phyloP scores from a whole-genome alignment of 2,329 filamentous ascomycete genomes.

The Paecilomyces variotii region DNA sequence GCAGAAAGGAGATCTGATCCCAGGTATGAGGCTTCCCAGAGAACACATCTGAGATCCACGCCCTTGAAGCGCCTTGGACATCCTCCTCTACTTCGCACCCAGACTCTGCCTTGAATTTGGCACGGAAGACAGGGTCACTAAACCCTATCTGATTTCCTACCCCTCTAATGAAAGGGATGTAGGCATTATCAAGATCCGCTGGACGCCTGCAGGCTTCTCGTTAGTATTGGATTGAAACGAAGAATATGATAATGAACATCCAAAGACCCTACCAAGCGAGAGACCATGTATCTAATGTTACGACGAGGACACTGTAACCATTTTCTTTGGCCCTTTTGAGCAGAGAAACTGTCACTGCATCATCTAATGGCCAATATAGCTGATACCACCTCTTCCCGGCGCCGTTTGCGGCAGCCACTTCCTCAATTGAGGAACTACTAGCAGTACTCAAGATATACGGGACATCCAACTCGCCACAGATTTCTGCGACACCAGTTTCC shows the following conservation, averaged over 20 bases:
- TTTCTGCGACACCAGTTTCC: constrained; percentile 57
- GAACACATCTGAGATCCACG: constrained; percentile 49
- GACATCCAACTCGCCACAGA: constrained; percentile 52
- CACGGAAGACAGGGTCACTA: constrained; percentile 57
- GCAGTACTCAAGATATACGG: constrained; percentile 64
- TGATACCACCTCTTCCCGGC: constrained; percentile 61
- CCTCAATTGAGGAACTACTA: constrained; percentile 55
- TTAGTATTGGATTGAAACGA: neutral
- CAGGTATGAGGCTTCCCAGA: constrained; percentile 49
- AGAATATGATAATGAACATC: neutral
- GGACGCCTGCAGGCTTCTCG: constrained; percentile 38
- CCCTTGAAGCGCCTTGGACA: constrained; percentile 40
- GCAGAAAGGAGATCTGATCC: constrained; percentile 53
- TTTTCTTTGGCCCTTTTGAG: constrained; percentile 52
- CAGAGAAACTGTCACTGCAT: constrained; percentile 58
- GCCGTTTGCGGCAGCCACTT: constrained; percentile 53
- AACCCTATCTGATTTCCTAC: constrained; percentile 57
- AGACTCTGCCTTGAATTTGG: constrained; percentile 45
- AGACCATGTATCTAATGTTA: constrained; percentile 65
- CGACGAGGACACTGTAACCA: constrained; percentile 59
- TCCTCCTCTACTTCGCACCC: constrained; percentile 42
- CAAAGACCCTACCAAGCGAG: constrained; percentile 47
- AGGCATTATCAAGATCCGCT: constrained; percentile 54
- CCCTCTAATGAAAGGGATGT: constrained; percentile 48
- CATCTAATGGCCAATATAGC: constrained; percentile 63